phyloP scores from a whole-genome alignment of 2,329 filamentous ascomycete genomes.

The Fusarium zealandicum region DNA sequence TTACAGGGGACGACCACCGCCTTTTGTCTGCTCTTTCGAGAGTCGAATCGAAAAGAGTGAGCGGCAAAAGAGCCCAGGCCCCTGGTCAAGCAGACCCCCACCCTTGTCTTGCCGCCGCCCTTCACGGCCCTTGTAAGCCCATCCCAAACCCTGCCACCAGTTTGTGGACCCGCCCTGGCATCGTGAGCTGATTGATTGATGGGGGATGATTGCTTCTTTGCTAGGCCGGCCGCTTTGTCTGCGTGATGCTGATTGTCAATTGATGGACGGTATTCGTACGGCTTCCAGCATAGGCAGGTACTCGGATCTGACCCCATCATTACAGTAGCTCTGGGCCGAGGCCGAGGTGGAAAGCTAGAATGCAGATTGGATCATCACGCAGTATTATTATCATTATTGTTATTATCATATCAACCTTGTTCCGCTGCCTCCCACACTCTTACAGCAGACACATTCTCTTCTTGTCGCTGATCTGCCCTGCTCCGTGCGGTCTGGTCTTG shows the following conservation, averaged over 20 bases:
- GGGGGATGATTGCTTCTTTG: slow-evolving; percentile 29
- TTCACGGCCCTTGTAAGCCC: slow-evolving; percentile 33
- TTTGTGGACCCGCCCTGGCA: slow-evolving; percentile 20
- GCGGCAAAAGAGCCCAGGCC: slow-evolving; percentile 9
- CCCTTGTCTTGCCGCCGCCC: slow-evolving; percentile 21
- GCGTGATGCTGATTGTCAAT: slow-evolving; percentile 15
- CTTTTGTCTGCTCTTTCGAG: no score
- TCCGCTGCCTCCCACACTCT: slow-evolving; percentile 1
- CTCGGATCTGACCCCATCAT: no score
- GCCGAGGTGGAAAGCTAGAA: slow-evolving; percentile 2
- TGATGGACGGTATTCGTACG: slow-evolving; percentile 12
- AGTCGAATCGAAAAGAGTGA: no score
- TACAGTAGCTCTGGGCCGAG: no score
- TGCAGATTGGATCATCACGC: neutral
- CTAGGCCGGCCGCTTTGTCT: slow-evolving; percentile 19
- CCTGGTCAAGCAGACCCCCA: slow-evolving; percentile 18
- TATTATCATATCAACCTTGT: slow-evolving; percentile 16
- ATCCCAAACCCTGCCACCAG: slow-evolving; percentile 20
- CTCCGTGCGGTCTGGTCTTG: slow-evolving; percentile 19
- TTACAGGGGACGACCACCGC: no score
- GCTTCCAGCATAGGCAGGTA: no score
- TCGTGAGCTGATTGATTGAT: slow-evolving; percentile 33
- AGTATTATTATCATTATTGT: no score
- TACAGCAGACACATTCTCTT: slow-evolving; percentile 2
- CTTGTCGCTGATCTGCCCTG: neutral